Evolutionary conservation across 2,329 filamentous ascomycete genomes (phyloP).

Genomic region (Zopfia rhizophila): DNA sequence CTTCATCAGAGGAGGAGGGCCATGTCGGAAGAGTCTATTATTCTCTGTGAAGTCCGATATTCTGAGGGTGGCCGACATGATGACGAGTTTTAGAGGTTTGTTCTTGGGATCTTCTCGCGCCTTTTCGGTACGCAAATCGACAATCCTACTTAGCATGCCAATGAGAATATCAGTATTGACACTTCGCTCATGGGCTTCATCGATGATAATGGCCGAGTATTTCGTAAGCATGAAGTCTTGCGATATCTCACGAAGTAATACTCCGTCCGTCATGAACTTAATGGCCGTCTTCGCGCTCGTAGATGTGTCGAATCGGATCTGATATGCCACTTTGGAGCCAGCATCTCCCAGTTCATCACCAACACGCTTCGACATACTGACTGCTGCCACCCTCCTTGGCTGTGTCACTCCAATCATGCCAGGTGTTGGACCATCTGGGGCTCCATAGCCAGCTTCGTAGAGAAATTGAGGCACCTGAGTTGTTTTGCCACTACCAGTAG

Average conservation of each 20-base stretch:
- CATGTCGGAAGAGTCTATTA: conserved; percentile 75
- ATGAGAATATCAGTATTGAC: conserved; percentile 99
- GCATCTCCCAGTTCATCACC: conserved; percentile 83
- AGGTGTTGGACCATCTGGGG: conserved; percentile 78
- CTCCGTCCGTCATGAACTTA: conserved; percentile 99
- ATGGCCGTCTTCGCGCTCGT: conserved; percentile 83
- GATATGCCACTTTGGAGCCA: conserved; percentile 84
- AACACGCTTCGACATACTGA: conserved; percentile 96
- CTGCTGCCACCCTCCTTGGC: conserved; percentile 90
- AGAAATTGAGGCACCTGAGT: conserved; percentile 97
- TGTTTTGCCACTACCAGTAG: conserved; percentile 96
- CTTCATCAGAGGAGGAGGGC: conserved; percentile 83
- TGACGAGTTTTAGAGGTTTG: conserved; percentile 86
- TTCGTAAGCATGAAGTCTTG: conserved; percentile 88
- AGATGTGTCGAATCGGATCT: conserved; percentile 91
- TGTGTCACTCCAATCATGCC: conserved; percentile 97
- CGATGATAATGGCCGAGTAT: conserved; percentile 93
- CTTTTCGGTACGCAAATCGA: conserved; percentile 82
- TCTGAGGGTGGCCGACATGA: conserved; percentile 96
- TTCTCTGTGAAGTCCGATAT: conserved; percentile 93
- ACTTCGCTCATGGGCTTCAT: conserved; percentile 96
- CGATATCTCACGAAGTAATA: conserved; percentile 88
- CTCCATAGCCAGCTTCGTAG: conserved; percentile 92
- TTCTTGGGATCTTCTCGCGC: conserved; percentile 74
- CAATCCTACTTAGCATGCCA: conserved; percentile 93